Evolutionary conservation across 1,284 basidiomycete species (phyloP).

Genomic region (Moesziomyces sp.): DNA sequence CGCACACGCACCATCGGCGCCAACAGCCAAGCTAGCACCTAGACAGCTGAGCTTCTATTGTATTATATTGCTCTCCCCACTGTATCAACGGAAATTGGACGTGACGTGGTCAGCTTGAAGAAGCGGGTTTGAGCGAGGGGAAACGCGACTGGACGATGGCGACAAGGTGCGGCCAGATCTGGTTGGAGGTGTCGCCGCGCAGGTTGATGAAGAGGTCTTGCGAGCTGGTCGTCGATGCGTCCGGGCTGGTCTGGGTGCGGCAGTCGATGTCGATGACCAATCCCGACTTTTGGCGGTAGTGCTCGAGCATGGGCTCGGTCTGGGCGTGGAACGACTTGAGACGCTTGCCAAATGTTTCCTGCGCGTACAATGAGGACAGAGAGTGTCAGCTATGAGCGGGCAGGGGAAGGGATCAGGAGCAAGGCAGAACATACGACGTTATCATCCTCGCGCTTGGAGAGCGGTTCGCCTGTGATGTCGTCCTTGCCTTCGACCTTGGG

Average conservation of each 20-base stretch:
- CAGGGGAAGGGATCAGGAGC: neutral
- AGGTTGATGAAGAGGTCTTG: conserved; percentile 75
- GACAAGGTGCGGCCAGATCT: conserved; percentile 89
- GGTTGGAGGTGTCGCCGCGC: conserved; percentile 85
- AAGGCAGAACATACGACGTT: conserved; percentile 71
- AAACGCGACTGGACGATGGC: conserved; percentile 69
- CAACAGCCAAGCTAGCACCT: neutral
- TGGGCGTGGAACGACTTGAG: conserved; percentile 84
- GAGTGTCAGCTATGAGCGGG: neutral
- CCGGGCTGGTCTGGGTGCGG: conserved; percentile 6
- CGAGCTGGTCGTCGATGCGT: neutral
- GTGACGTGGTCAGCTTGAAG: neutral
- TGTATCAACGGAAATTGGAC: too few relatives aligned
- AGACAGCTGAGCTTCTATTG: neutral
- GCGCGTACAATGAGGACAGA: too few relatives aligned
- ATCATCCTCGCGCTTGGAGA: conserved; percentile 90
- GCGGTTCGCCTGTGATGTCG: conserved; percentile 89
- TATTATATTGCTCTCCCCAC: neutral
- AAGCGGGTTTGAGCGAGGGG: conserved; percentile 11
- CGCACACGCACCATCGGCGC: neutral
- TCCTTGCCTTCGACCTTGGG: conserved; percentile 87
- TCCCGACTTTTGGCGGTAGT: conserved; percentile 75
- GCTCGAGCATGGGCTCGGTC: conserved; percentile 84
- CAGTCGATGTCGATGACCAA: conserved; percentile 40
- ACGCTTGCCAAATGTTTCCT: conserved; percentile 81